Evolutionary conservation across 1,284 basidiomycete species (phyloP), one percentile per base, ranked within the genome.

Genomic region (Cutaneotrichosporon sp.): DNA sequence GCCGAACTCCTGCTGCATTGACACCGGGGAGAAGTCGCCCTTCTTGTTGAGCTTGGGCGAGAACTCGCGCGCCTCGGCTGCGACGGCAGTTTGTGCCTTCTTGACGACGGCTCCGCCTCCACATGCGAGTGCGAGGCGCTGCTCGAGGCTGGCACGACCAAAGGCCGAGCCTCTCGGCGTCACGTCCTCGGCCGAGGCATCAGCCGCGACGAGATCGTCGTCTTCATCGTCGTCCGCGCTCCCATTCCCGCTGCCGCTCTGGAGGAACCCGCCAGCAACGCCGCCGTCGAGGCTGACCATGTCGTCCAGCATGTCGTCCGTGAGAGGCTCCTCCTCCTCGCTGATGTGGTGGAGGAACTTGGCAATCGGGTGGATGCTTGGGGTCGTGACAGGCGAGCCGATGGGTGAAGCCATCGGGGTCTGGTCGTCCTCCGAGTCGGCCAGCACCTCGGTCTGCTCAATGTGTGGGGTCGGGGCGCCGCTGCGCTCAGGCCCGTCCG

Each of bases 291-390:
- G 49, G 7, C 52, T 52, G 42, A 67, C 61, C 53, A 67, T 59
- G 46, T 67, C 65, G n/a, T 59, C 56, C 14, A 67, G 53, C 52
- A 58, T 60, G 53, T 64, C 62, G 49, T 67, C 65, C 24, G 58
- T 59, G 6, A 65, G 34, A 18, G 62, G 62, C 52, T 64, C 65
- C 62, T 67, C 65, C 43, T 62, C 68, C 47, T 67, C 65, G 24
- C 58, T 59, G 43, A 67, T 64, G 55, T 67, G 62, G 7, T 58
- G 51, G 10, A 62, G 58, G 63, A 54, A 62, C 43, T 45, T 47
- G 24, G 56, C 46, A 13, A 60, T 60, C 7, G 58, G 46, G 11
- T 53, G 61, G 14, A 47, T 29, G 20, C n/a, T n/a, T 4, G 62
- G 57, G 2, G 43, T 24, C n/a, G 29, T 18, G 13, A 54, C 47